Base-by-base conservation (phyloP, 768 basidiomycete genomes). In the Mycena vulgaris region DNA sequence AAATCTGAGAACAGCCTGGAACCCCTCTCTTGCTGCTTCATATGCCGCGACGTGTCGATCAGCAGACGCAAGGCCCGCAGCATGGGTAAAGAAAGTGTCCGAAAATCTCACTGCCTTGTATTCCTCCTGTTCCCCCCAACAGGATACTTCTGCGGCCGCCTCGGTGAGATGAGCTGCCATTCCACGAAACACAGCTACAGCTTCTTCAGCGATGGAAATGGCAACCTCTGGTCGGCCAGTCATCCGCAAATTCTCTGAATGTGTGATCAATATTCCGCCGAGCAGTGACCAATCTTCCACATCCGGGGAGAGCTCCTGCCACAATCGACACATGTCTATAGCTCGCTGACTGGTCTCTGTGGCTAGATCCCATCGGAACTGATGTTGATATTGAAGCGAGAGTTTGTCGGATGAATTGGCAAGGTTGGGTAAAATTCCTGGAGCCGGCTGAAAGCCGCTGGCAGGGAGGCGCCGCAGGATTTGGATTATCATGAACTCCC, bases 161-260 rank as follows among this genome's bases (percentile, higher is more conserved):
- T 35, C 42, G n/a, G n/a, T 23, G 17, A 52, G 27, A n/a, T 27
- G 23, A 7, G 25, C 25, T 11, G 21, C 48, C 14, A 49, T 49
- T 28, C 5, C 28, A 13, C 48, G 60, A n/a, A 13, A 45, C 42
- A 64, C 8, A 5, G 27, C 19, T 23, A 53, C 39, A 9, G 63
- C 63, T 19, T 53, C 39, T 51, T 64, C 51, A 28, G 63, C 63
- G 2, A 47, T 14, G 23, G 63, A 45, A 33, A 53, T 3, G 25
- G 52, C 52, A 3, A 17, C 39, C 14, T 30, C 40, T 1, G 19
- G n/a, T 23, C 17, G 51, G 17, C 45, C 45, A 9, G 25, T 42
- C 25, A 3, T 37, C 1, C 19, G 25, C 17, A 63, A 27, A 17
- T 40, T 63, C 4, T 14, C 10, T 3, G 62, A 42, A 63, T 63